Evolutionary conservation across 495 filamentous ascomycete genomes (phyloP).

Genomic region (Aspergillus campestris): DNA sequence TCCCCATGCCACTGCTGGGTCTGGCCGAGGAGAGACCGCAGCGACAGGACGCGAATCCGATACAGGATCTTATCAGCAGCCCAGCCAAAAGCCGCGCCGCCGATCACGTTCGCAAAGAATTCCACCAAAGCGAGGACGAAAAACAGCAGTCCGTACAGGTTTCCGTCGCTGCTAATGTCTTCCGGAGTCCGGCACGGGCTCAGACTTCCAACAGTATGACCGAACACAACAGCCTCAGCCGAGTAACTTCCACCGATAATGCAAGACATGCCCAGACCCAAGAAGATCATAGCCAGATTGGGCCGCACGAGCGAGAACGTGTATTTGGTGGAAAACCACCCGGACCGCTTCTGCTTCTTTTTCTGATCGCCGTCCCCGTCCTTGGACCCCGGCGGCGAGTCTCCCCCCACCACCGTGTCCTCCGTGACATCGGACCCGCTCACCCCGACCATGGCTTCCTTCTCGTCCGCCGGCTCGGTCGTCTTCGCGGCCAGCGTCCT

Average conservation of each 20-base stretch:
- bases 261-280: constrained; percentile 25
- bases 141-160: constrained; percentile 45
- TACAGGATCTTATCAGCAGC: constrained; percentile 44
- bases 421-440: constrained; percentile 14
- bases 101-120: constrained; percentile 41
- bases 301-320: constrained; percentile 20
- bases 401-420: constrained; percentile 25
- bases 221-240: constrained; percentile 44
- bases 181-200: constrained; percentile 29
- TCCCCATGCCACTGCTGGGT: constrained; percentile 43
- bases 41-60: constrained; percentile 37
- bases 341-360: constrained; percentile 10
- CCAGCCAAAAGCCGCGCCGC: constrained; percentile 41
- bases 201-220: constrained; percentile 34
- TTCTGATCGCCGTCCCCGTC: constrained; percentile 10
- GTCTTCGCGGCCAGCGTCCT: neutral
- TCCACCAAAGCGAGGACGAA: constrained; percentile 45
- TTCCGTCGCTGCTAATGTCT: constrained; percentile 28
- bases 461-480: constrained; percentile 4
- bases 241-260: constrained; percentile 38
- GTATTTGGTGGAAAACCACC: constrained; percentile 18
- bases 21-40: constrained; percentile 42
- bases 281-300: constrained; percentile 22
- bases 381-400: constrained; percentile 6
- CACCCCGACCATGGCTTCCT: constrained; percentile 13